phyloP scores from a whole-genome alignment of 352 stramenopile species.

The Phytopythium oedochilum region DNA sequence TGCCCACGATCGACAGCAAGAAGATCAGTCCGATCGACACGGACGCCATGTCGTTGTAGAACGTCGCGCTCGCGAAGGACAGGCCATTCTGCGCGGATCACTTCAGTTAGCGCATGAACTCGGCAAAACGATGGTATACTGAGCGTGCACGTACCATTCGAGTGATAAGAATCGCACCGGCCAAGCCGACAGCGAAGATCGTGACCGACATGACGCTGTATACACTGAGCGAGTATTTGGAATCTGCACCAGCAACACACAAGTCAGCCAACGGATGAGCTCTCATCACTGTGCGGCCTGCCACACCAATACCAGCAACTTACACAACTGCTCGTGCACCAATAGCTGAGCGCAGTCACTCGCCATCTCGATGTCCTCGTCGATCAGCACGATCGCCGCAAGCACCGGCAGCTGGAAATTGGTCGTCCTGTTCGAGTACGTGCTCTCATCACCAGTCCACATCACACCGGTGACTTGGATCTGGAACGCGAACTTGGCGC shows the following conservation, averaged over 20 bases:
- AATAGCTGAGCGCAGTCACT: constrained; percentile 69
- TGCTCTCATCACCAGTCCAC: constrained; percentile 26
- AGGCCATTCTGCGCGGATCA: constrained; percentile 86
- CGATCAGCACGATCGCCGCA: constrained; percentile 55
- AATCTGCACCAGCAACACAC: constrained; percentile 20
- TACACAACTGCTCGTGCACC: constrained; percentile 59
- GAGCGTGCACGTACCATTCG: constrained; percentile 48
- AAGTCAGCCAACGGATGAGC: constrained; percentile 8
- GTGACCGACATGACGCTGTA: constrained; percentile 87
- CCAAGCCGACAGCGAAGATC: constrained; percentile 72
- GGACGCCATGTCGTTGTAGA: constrained; percentile 87
- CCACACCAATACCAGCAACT: constrained; percentile 7
- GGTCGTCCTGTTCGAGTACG: constrained; percentile 13
- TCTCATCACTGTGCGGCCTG: background rate
- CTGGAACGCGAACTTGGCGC: constrained; percentile 67
- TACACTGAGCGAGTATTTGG: constrained; percentile 69
- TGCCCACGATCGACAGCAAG: constrained; percentile 62
- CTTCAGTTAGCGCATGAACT: too few relatives aligned
- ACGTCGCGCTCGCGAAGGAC: constrained; percentile 62
- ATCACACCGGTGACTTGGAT: constrained; percentile 53
- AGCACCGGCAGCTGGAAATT: constrained; percentile 41
- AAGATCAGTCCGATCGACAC: constrained; percentile 74
- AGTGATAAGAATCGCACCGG: constrained; percentile 71
- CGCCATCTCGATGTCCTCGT: constrained; percentile 41
- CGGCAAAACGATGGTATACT: background rate